Conservation (phyloP, 1,284 basidiomycete species). For the Inonotus hispidus region DNA sequence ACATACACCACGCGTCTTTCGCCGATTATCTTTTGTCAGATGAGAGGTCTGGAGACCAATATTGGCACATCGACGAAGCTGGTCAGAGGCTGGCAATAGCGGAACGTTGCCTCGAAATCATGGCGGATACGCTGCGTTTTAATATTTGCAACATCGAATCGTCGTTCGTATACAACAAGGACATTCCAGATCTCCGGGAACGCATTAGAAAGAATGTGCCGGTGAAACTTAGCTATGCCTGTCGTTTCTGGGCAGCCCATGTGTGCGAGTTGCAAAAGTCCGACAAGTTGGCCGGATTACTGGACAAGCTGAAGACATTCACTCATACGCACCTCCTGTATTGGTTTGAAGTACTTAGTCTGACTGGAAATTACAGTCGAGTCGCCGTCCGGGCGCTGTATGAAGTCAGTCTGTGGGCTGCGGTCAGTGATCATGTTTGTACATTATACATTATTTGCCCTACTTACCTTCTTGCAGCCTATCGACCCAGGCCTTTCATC, state of each 20-base stretch:
- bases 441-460: not conserved
- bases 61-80: not conserved
- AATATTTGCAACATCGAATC: conserved; percentile 8
- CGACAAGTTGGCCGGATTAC: not conserved
- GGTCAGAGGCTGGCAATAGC: not conserved
- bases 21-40: not conserved
- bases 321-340: conserved; percentile 21
- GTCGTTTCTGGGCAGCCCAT: conserved; percentile 3
- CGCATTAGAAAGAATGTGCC: not conserved
- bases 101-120: not conserved
- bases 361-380: conserved; percentile 9
- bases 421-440: not conserved
- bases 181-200: not conserved
- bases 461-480: not conserved
- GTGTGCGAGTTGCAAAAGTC: not conserved
- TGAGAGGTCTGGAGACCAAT: not conserved
- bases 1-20: not conserved
- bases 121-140: not conserved
- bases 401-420: not conserved
- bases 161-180: not conserved
- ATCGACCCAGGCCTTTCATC: not conserved
- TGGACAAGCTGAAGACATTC: conserved; percentile 14
- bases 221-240: not conserved
- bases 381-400: not conserved
- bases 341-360: conserved; percentile 29